Conservation (phyloP, 176 grass and related monocot genomes). For the Sorghum bicolor region Sorghum_bicolor_NCBIv3 NC_012872.2:69650501-69651000, state of each 20-base stretch:
- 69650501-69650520: background rate
- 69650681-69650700: background rate
- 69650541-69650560: conserved; percentile 39
- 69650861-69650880: background rate
- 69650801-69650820: background rate
- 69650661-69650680: background rate
- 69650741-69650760: conserved; percentile 28
- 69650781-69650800: background rate
- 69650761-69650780: conserved; percentile 5
- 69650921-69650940: background rate
- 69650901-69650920: background rate
- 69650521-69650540: conserved; percentile 44
- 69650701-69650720: conserved; percentile 13
- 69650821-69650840: background rate
- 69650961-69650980: background rate
- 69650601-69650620: background rate
- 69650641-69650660: background rate
- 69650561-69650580: background rate
- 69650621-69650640: background rate
- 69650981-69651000: background rate
- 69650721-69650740: conserved; percentile 45
- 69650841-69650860: background rate
- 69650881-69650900: background rate
- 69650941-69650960: background rate
- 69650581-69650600: conserved; percentile 6